phyloP scores from a whole-genome alignment of 2,329 filamentous ascomycete species.

The Alternaria viburni region DNA sequence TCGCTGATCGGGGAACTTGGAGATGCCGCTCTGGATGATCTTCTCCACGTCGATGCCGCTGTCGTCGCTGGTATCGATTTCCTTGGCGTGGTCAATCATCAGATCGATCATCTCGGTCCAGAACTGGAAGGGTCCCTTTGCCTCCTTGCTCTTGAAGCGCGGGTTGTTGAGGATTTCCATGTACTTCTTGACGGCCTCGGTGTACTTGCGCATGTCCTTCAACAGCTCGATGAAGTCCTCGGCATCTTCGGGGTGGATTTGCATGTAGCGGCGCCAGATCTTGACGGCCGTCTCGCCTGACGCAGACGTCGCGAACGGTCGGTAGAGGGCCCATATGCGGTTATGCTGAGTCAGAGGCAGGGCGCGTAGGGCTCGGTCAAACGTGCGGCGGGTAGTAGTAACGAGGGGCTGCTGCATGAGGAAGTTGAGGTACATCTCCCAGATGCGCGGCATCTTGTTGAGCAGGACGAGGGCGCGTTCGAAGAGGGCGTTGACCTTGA shows the following conservation, averaged over 20 bases:
- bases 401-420: conserved; percentile 90
- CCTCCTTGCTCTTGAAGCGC: conserved; percentile 88
- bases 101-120: conserved; percentile 98
- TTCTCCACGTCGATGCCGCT: conserved; percentile 87
- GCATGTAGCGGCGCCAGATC: conserved; percentile 95
- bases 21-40: conserved; percentile 91
- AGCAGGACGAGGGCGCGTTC: conserved; percentile 90
- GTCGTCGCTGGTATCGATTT: conserved; percentile 81
- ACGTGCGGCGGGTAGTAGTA: conserved; percentile 82
- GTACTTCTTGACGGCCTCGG: conserved; percentile 88
- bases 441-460: conserved; percentile 98
- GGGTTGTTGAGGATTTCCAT: conserved; percentile 91
- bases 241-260: conserved; percentile 91
- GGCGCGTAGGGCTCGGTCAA: conserved; percentile 89
- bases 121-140: conserved; percentile 93
- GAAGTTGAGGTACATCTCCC: conserved; percentile 96
- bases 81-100: conserved; percentile 85
- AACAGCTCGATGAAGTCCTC: conserved; percentile 95
- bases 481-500: conserved; percentile 93
- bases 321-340: conserved; percentile 91
- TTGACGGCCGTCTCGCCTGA: conserved; percentile 89
- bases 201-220: conserved; percentile 80
- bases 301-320: conserved; percentile 88
- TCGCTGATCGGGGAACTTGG: conserved; percentile 88
- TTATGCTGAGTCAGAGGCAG: conserved; percentile 95